phyloP scores from a whole-genome alignment of 1,139 yeast genomes.

The Taphrina betulina region DNA sequence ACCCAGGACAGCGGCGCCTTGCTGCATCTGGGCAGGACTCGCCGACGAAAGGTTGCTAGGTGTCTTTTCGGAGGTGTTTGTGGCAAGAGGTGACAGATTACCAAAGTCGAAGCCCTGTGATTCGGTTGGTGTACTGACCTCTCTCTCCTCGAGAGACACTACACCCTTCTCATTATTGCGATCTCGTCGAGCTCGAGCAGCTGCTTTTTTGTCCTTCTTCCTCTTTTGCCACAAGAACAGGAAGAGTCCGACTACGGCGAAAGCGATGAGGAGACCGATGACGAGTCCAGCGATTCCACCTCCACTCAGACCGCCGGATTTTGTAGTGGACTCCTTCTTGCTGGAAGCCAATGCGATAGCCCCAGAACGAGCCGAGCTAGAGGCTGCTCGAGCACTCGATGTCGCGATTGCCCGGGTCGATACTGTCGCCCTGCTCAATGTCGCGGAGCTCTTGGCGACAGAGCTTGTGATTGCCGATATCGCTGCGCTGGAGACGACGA shows the following conservation, averaged over 20 bases:
- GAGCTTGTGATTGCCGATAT: not conserved
- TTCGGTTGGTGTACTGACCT: slow-evolving; percentile 4
- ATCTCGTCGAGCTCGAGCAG: slow-evolving; percentile 7
- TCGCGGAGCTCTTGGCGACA: not conserved
- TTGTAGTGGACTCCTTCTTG: slow-evolving; percentile 1
- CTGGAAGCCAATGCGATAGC: slow-evolving; percentile 3
- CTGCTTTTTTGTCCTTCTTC: slow-evolving; percentile 4
- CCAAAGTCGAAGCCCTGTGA: slow-evolving; percentile 30
- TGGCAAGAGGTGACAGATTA: slow-evolving; percentile 8
- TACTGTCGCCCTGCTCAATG: not conserved
- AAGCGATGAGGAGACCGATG: slow-evolving; percentile 18
- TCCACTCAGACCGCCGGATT: slow-evolving; percentile 14
- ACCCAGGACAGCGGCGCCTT: slow-evolving; percentile 26
- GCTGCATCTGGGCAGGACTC: slow-evolving; percentile 19
- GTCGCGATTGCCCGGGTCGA: not conserved
- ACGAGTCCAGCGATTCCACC: slow-evolving; percentile 30
- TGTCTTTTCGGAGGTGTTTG: not conserved
- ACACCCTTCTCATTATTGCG: slow-evolving; percentile 22
- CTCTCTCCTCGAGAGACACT: slow-evolving; percentile 11
- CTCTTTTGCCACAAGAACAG: slow-evolving; percentile 25
- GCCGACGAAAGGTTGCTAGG: slow-evolving; percentile 12
- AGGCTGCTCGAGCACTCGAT: slow-evolving; percentile 4
- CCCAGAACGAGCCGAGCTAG: slow-evolving; percentile 3
- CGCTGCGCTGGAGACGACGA: not conserved
- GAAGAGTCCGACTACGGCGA: slow-evolving; percentile 16